phyloP scores from a whole-genome alignment of 176 grass and related monocot genomes.

The Metroxylon sagu region DNA sequence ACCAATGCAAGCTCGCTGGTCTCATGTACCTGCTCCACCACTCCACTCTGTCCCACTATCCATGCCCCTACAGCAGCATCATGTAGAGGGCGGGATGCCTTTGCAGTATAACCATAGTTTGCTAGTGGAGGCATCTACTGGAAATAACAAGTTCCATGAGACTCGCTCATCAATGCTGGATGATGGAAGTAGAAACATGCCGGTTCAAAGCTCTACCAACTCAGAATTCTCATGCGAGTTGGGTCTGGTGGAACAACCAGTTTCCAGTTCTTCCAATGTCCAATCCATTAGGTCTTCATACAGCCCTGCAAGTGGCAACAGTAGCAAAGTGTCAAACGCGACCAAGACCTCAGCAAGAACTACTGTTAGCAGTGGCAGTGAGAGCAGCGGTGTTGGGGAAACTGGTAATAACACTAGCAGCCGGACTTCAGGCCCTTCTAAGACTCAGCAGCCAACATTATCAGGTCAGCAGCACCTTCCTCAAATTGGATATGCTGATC shows the following conservation, averaged over 20 bases:
- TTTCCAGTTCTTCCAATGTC: slow-evolving; percentile 28
- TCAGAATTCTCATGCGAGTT: slow-evolving; percentile 44
- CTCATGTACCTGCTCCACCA: slow-evolving; percentile 67
- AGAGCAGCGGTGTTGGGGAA: slow-evolving; percentile 20
- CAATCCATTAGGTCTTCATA: slow-evolving; percentile 36
- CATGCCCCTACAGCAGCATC: slow-evolving; percentile 75
- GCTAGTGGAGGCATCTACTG: slow-evolving; percentile 28
- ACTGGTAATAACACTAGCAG: slow-evolving; percentile 26
- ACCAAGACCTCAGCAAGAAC: slow-evolving; percentile 35
- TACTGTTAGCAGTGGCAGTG: slow-evolving; percentile 25
- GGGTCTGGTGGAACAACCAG: slow-evolving; percentile 37
- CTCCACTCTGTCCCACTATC: slow-evolving; percentile 68
- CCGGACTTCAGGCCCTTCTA: slow-evolving; percentile 31
- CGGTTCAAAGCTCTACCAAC: slow-evolving; percentile 19
- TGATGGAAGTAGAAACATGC: slow-evolving; percentile 38
- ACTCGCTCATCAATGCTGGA: slow-evolving; percentile 23
- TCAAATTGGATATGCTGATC: slow-evolving; percentile 38
- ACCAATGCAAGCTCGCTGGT: slow-evolving; percentile 86
- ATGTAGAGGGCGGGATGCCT: slow-evolving; percentile 37
- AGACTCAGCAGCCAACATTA: slow-evolving; percentile 26
- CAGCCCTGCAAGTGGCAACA: slow-evolving; percentile 24
- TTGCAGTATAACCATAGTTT: slow-evolving; percentile 50
- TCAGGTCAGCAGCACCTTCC: slow-evolving; percentile 37
- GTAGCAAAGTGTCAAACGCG: slow-evolving; percentile 44
- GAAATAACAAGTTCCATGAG: slow-evolving; percentile 50